phyloP scores from a whole-genome alignment of 768 basidiomycete genomes.

The Strobilomyces echinocephalus region DNA sequence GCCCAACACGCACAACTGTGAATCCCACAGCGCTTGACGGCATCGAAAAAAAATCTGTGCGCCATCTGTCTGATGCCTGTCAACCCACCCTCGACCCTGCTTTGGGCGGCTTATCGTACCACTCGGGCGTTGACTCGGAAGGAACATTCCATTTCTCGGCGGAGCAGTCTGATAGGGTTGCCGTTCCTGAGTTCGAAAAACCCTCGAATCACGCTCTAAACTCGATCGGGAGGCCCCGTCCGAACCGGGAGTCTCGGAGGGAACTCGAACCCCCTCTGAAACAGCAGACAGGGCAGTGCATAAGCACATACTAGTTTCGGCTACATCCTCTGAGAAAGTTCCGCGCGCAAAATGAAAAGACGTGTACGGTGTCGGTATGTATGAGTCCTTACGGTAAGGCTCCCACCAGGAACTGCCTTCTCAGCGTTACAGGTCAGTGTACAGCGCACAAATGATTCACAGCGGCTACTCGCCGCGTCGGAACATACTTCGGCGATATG shows the following conservation, averaged over 20 bases:
- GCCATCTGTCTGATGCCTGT: neutral
- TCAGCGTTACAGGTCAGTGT: neutral
- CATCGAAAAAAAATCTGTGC: neutral
- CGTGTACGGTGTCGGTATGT: too few relatives aligned
- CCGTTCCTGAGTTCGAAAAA: neutral
- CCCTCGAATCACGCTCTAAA: neutral
- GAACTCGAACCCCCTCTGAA: too few relatives aligned
- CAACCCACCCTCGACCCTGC: conserved; percentile 7
- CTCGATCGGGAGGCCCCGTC: neutral
- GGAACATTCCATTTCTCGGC: conserved; percentile 8
- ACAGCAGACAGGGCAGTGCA: too few relatives aligned
- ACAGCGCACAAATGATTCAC: too few relatives aligned
- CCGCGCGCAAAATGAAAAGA: too few relatives aligned
- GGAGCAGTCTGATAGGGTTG: neutral
- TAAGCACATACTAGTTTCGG: too few relatives aligned
- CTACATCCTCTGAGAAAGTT: too few relatives aligned
- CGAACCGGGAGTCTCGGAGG: too few relatives aligned
- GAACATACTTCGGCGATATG: neutral
- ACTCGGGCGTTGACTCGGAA: neutral
- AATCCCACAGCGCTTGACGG: neutral
- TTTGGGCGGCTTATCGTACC: neutral
- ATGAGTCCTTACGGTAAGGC: conserved; percentile 1
- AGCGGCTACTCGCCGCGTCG: neutral
- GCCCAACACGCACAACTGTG: too few relatives aligned
- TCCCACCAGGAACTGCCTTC: neutral